Evolutionary conservation across 441 rosid genomes (phyloP).

Genomic region (Gossypium lobatum): DNA sequence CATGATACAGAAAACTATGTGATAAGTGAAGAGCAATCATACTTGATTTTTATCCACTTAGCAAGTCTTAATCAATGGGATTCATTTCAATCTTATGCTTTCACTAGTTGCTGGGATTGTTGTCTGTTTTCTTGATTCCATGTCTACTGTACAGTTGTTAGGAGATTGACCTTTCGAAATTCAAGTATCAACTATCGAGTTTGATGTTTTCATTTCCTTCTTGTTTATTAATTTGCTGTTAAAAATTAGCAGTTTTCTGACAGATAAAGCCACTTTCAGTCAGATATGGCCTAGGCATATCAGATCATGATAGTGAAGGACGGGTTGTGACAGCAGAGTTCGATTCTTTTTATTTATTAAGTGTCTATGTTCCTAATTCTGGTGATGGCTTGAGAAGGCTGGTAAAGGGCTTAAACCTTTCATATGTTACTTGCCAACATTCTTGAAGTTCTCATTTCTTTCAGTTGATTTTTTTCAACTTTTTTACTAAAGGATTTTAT

Average conservation of each 20-base stretch:
- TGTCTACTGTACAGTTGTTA: not conserved
- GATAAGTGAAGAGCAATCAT: not conserved
- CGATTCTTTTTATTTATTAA: constrained; percentile 69
- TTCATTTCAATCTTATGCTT: constrained; percentile 1
- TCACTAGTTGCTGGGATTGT: not conserved
- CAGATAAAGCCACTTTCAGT: constrained; percentile 93
- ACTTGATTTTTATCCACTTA: not conserved
- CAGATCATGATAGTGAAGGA: constrained; percentile 85
- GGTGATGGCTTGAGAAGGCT: constrained; percentile 94
- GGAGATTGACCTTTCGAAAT: constrained; percentile 5
- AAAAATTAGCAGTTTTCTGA: constrained; percentile 18
- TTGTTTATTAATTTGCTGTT: not conserved
- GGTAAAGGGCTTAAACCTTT: constrained; percentile 37
- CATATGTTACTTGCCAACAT: not conserved
- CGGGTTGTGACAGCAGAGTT: constrained; percentile 83
- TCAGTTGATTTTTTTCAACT: not conserved
- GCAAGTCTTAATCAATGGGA: not conserved
- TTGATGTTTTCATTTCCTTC: not conserved
- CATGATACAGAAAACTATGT: not conserved
- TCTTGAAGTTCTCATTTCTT: constrained; percentile 6
- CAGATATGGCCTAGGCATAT: constrained; percentile 63
- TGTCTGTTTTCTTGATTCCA: not conserved
- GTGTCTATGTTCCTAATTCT: constrained; percentile 80
- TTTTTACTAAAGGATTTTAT: constrained; percentile 14
- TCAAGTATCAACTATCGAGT: constrained; percentile 3